Conservation (phyloP, 352 stramenopile species). For the Phytopythium aichiense region DNA sequence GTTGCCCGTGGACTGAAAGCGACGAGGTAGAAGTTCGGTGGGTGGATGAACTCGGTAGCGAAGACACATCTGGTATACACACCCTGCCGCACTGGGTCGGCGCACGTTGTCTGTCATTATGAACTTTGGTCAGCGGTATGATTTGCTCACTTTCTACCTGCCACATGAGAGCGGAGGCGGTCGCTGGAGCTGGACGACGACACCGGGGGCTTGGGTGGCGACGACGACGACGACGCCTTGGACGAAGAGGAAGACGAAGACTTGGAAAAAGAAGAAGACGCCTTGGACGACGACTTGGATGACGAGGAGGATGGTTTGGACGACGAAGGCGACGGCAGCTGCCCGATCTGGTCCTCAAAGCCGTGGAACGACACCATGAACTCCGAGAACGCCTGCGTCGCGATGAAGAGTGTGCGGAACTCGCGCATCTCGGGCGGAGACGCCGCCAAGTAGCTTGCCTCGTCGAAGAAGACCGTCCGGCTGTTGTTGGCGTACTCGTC, state of each 20-base stretch:
- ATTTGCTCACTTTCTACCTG: conserved; percentile 1
- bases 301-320: conserved; percentile 12
- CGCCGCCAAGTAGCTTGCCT: conserved; percentile 78
- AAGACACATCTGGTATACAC: too few species aligned
- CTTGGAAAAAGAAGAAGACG: neutral
- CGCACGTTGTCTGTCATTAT: neutral
- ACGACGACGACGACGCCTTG: neutral
- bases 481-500: conserved; percentile 78
- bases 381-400: conserved; percentile 82
- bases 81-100: too few species aligned
- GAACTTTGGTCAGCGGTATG: neutral
- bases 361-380: conserved; percentile 80
- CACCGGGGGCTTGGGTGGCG: neutral
- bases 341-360: conserved; percentile 59
- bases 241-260: conserved; percentile 3
- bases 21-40: neutral
- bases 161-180: neutral
- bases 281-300: conserved; percentile 16
- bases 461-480: conserved; percentile 81
- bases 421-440: conserved; percentile 71
- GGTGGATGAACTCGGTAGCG: neutral
- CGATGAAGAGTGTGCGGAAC: conserved; percentile 82
- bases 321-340: conserved; percentile 12
- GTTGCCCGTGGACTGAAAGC: neutral
- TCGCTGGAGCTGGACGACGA: neutral